These are phyloP conservation scores for Termitomyces sp. DNA, from an alignment of 768 basidiomycete species.

Conservation along the genomic window DNA sequence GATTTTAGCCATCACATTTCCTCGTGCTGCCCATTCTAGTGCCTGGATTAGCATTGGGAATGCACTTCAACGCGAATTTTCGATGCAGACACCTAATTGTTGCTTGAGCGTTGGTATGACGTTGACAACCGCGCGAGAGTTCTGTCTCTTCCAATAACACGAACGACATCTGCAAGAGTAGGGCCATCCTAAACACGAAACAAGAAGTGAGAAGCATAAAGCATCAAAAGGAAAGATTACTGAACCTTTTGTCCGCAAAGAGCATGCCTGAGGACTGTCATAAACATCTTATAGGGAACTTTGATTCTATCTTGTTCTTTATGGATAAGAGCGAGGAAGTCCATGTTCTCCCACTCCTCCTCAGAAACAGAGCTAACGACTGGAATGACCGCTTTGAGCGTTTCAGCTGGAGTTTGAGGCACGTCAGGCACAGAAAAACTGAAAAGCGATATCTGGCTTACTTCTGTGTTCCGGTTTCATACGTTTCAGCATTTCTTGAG, in stretches of 20 bases:
- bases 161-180: constrained; percentile 37
- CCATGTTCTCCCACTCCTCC: constrained; percentile 31
- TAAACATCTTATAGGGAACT: constrained; percentile 47
- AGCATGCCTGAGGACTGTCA: constrained; percentile 72
- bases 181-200: constrained; percentile 39
- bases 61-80: not conserved
- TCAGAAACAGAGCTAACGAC: constrained; percentile 25
- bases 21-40: not conserved
- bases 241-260: constrained; percentile 78
- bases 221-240: constrained; percentile 8
- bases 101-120: not conserved
- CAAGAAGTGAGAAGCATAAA: not conserved
- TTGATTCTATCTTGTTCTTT: constrained; percentile 31
- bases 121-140: constrained; percentile 29
- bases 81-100: not conserved
- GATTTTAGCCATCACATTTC: not conserved
- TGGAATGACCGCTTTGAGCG: constrained; percentile 24
- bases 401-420: constrained; percentile 18
- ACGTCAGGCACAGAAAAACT: not conserved
- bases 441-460: constrained; percentile 16
- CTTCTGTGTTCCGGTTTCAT: constrained; percentile 39
- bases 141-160: constrained; percentile 36
- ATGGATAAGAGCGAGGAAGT: constrained; percentile 35
- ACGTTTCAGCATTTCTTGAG: constrained; percentile 43
- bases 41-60: not conserved